Percentiles rank a stretch among this genome's conserved stretches.
phyloP scores from a whole-genome alignment of 139 green algal species.

The Chlorella sp. region DNA sequence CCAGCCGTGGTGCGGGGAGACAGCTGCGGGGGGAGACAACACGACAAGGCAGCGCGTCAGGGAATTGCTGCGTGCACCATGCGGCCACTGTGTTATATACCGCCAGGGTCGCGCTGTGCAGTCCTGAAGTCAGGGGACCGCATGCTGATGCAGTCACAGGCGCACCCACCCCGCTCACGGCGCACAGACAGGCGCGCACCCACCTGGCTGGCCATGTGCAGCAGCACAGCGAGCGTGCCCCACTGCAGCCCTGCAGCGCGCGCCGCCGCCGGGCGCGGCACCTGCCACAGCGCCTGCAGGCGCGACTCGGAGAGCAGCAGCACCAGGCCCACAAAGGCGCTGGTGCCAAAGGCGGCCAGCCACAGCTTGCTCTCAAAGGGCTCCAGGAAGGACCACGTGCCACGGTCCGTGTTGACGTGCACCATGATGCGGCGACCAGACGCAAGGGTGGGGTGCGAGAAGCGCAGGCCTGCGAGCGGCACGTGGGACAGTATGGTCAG shows the following conservation, averaged over 20 bases:
- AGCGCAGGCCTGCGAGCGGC: not conserved
- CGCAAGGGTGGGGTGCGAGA: not conserved
- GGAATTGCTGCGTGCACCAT: too few relatives aligned
- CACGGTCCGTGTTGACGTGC: not conserved
- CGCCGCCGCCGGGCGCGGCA: too few relatives aligned
- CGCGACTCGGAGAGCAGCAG: not conserved
- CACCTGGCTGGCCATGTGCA: not conserved
- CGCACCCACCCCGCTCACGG: too few relatives aligned
- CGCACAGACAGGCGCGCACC: too few relatives aligned
- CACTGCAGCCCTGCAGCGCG: not conserved
- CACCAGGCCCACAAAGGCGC: not conserved
- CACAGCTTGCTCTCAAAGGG: not conserved
- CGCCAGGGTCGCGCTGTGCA: too few relatives aligned
- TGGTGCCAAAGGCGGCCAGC: not conserved
- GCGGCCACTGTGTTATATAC: too few relatives aligned
- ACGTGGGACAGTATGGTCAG: not conserved
- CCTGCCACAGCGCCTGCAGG: not conserved
- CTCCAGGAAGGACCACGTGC: not conserved
- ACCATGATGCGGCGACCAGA: not conserved
- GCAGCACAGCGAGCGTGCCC: not conserved
- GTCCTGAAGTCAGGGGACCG: too few relatives aligned
- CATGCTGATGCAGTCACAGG: too few relatives aligned
- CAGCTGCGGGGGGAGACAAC: not conserved
- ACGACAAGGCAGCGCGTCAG: too few relatives aligned
- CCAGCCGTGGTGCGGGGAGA: not conserved